Conservation (phyloP, 805 yeast genomes). For the Sugiyamaella smithiae region DNA sequence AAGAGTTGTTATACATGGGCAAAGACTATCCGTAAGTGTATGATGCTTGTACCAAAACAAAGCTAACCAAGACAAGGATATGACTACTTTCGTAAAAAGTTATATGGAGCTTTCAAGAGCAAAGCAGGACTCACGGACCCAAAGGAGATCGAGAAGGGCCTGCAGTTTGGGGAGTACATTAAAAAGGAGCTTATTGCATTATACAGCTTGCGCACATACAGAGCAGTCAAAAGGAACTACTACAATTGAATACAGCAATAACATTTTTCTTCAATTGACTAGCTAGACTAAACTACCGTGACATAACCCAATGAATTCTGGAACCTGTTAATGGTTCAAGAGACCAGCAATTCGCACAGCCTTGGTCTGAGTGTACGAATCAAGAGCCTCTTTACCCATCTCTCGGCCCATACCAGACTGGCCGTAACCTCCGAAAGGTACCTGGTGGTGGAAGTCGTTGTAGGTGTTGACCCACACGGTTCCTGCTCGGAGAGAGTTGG, state of each 20-base stretch:
- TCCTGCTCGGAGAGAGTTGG: constrained; percentile 61
- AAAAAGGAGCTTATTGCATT: constrained; percentile 38
- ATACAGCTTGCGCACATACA: constrained; percentile 35
- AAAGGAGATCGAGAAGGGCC: constrained; percentile 31
- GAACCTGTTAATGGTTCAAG: neutral
- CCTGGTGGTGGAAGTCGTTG: constrained; percentile 61
- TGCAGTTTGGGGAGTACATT: constrained; percentile 37
- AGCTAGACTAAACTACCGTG: neutral
- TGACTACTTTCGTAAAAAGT: constrained; percentile 27
- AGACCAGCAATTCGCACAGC: constrained; percentile 56
- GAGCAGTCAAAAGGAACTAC: constrained; percentile 36
- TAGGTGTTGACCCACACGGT: constrained; percentile 72
- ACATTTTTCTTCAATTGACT: too few species aligned
- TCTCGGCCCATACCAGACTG: constrained; percentile 81
- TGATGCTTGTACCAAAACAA: too few species aligned
- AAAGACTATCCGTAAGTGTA: constrained; percentile 36
- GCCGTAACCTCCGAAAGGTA: constrained; percentile 83
- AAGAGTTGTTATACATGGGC: constrained; percentile 39
- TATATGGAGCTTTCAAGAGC: constrained; percentile 33
- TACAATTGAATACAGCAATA: constrained; percentile 8
- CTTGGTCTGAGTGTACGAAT: constrained; percentile 69
- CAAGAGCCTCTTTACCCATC: constrained; percentile 70
- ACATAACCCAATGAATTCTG: neutral
- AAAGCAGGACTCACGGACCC: constrained; percentile 26
- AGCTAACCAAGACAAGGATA: constrained; percentile 34